Conservation (phyloP, 441 rosid species). For the Eruca vesicaria region DNA sequence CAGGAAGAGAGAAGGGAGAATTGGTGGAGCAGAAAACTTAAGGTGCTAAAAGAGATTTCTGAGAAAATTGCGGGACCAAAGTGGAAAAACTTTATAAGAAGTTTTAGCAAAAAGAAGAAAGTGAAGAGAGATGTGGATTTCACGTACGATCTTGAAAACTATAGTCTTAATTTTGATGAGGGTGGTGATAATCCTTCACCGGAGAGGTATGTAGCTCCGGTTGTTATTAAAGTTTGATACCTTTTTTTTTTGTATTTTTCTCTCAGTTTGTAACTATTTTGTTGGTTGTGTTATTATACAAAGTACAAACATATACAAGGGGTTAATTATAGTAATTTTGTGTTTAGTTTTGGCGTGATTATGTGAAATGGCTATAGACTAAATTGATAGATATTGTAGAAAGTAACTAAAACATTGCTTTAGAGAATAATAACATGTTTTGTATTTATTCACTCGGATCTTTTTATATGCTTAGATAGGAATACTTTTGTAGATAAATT, state of each 20-base stretch:
- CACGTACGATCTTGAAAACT: slow-evolving; percentile 62
- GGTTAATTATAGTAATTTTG: neutral
- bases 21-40: slow-evolving; percentile 41
- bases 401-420: no score
- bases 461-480: no score
- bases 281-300: neutral
- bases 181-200: slow-evolving; percentile 40
- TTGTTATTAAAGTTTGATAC: slow-evolving; percentile 8
- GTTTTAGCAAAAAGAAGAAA: slow-evolving; percentile 42
- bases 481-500: no score
- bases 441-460: no score
- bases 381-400: neutral
- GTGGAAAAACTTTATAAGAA: slow-evolving; percentile 68
- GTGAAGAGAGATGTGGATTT: slow-evolving; percentile 41
- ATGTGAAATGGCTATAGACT: neutral
- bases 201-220: slow-evolving; percentile 42
- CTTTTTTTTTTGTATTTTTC: neutral
- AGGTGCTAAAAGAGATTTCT: slow-evolving; percentile 45
- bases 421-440: no score
- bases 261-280: neutral
- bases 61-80: slow-evolving; percentile 58
- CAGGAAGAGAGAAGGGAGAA: slow-evolving; percentile 31
- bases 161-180: slow-evolving; percentile 74
- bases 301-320: slow-evolving; percentile 20
- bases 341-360: neutral